Evolutionary conservation across 352 stramenopile genomes (phyloP).

Genomic region (Phytophthora parvispora): DNA sequence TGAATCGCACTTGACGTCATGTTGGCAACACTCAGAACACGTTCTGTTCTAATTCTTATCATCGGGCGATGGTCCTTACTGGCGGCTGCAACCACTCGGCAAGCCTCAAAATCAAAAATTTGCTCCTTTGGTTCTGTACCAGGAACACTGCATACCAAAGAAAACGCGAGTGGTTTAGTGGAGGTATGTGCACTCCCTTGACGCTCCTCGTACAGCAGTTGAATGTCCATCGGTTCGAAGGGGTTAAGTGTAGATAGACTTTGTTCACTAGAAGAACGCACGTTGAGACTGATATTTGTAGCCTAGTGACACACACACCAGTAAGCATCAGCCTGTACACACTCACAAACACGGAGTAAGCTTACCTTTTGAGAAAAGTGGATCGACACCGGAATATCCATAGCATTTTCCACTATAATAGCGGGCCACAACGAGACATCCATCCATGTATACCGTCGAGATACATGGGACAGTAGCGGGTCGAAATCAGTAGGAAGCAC

Average conservation of each 20-base stretch:
- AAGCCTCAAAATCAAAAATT: slow-evolving; percentile 41
- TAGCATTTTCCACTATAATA: slow-evolving; percentile 50
- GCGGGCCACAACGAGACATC: slow-evolving; percentile 59
- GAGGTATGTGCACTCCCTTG: neutral
- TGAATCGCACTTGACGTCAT: slow-evolving; percentile 29
- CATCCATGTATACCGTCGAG: slow-evolving; percentile 62
- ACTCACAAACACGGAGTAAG: neutral
- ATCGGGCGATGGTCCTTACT: slow-evolving; percentile 24
- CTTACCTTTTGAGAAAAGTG: slow-evolving; percentile 54
- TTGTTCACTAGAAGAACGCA: slow-evolving; percentile 26
- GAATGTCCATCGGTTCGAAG: slow-evolving; percentile 33
- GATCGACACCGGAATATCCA: slow-evolving; percentile 38
- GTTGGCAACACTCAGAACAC: slow-evolving; percentile 44
- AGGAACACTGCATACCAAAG: slow-evolving; percentile 20
- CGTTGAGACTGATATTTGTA: slow-evolving; percentile 22
- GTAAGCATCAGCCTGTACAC: slow-evolving; percentile 11
- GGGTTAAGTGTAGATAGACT: slow-evolving; percentile 52
- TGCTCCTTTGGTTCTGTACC: slow-evolving; percentile 34
- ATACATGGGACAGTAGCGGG: slow-evolving; percentile 42
- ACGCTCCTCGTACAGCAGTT: slow-evolving; percentile 24
- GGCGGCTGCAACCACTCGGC: slow-evolving; percentile 35
- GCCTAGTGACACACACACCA: slow-evolving; percentile 15
- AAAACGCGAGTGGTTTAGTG: slow-evolving; percentile 14
- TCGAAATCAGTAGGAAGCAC: slow-evolving; percentile 65
- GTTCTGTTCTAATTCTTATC: slow-evolving; percentile 46